These are phyloP conservation scores for Prototheca stagnorum DNA, from an alignment of 163 green algal species.

Conservation along the genomic window DNA sequence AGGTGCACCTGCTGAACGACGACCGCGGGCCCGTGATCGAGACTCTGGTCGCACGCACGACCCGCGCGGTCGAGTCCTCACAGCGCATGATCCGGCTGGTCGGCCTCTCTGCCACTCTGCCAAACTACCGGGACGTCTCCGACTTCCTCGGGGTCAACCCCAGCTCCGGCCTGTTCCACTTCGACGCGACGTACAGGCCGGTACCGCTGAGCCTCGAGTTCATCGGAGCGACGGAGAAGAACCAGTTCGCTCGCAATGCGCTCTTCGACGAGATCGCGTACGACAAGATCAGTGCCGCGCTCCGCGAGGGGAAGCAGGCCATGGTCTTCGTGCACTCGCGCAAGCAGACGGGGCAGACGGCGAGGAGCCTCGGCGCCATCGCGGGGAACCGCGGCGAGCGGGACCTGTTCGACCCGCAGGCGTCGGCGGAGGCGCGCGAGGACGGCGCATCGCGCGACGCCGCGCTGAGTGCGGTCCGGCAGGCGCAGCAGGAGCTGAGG, in stretches of 20 bases:
- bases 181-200: slow-evolving; percentile 83
- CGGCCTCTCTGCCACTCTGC: slow-evolving; percentile 88
- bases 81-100: slow-evolving; percentile 97
- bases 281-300: slow-evolving; percentile 63
- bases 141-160: slow-evolving; percentile 72
- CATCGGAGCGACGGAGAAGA: slow-evolving; percentile 77
- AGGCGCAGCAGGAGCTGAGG: slow-evolving; percentile 25
- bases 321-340: slow-evolving; percentile 98
- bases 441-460: too few species aligned
- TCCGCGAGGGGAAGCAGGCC: slow-evolving; percentile 76
- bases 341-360: slow-evolving; percentile 94
- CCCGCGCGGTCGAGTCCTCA: slow-evolving; percentile 46
- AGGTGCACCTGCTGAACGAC: slow-evolving; percentile 96
- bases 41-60: slow-evolving; percentile 82
- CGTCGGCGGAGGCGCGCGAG: too few species aligned
- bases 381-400: slow-evolving; percentile 31
- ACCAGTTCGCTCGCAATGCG: slow-evolving; percentile 45
- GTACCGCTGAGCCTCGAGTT: slow-evolving; percentile 81
- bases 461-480: too few species aligned
- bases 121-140: slow-evolving; percentile 88
- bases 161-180: slow-evolving; percentile 75
- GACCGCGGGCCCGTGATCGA: slow-evolving; percentile 92
- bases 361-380: slow-evolving; percentile 33
- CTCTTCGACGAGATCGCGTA: slow-evolving; percentile 90
- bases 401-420: slow-evolving; percentile 40